phyloP scores from a whole-genome alignment of 2,329 filamentous ascomycete genomes.

The Elsinoe necatrix region DNA sequence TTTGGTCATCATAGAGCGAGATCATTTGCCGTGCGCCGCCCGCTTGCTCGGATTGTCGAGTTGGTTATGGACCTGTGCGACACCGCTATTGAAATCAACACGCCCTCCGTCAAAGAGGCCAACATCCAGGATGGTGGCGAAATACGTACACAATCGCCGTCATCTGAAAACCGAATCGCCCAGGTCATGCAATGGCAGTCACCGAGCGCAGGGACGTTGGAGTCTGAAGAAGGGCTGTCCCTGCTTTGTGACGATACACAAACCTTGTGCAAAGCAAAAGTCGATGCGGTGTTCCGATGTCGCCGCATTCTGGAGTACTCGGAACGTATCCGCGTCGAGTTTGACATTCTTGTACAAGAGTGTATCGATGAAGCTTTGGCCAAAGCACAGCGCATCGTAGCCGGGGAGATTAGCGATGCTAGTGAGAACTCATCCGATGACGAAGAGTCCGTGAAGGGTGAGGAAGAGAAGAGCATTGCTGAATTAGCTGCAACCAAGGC shows the following conservation, averaged over 20 bases:
- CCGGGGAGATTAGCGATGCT: constrained; percentile 76
- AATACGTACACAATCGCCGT: constrained; percentile 85
- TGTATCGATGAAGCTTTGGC: constrained; percentile 87
- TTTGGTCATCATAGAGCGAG: constrained; percentile 72
- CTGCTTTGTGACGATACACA: constrained; percentile 86
- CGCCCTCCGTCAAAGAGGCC: constrained; percentile 82
- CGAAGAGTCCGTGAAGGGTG: constrained; percentile 22
- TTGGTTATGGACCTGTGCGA: constrained; percentile 91
- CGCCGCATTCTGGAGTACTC: constrained; percentile 91
- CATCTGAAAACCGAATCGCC: constrained; percentile 88
- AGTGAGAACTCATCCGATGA: constrained; percentile 30
- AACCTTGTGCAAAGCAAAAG: constrained; percentile 72
- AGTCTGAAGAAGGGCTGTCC: constrained; percentile 85
- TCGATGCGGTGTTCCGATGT: constrained; percentile 86
- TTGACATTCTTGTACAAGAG: constrained; percentile 84
- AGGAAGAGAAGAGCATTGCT: constrained; percentile 18
- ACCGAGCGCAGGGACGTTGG: constrained; percentile 78
- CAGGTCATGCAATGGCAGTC: constrained; percentile 97
- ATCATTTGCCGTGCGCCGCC: constrained; percentile 84
- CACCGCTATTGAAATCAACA: constrained; percentile 89
- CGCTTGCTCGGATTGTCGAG: constrained; percentile 88
- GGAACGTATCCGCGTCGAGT: constrained; percentile 89
- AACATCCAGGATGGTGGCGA: constrained; percentile 60
- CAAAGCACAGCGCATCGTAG: constrained; percentile 81
- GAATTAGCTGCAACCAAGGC: constrained; percentile 23